phyloP scores from a whole-genome alignment of 1,284 basidiomycete genomes.

The Melampsora allii-populina region DNA sequence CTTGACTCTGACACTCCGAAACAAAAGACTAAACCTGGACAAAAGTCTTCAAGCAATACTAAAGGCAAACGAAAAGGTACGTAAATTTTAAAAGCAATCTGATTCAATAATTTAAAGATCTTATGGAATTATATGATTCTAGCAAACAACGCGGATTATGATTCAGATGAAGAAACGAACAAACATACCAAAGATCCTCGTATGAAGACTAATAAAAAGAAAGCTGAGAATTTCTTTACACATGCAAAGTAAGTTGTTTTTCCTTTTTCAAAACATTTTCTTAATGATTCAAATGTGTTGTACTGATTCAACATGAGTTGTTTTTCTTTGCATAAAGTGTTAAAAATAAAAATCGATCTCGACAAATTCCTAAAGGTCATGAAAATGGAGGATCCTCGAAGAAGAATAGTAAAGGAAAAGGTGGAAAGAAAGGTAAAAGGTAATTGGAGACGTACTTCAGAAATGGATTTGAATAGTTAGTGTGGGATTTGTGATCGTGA shows the following conservation, averaged over 20 bases:
- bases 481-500: too few relatives aligned
- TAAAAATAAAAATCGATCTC: conserved; percentile 1
- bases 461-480: too few relatives aligned
- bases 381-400: neutral
- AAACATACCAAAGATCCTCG: conserved; percentile 27
- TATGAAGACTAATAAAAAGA: conserved; percentile 42
- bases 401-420: neutral
- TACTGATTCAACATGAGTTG: neutral
- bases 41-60: conserved; percentile 1
- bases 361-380: neutral
- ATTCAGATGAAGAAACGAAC: neutral
- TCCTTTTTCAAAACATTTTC: neutral
- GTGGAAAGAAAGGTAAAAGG: neutral
- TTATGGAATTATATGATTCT: neutral
- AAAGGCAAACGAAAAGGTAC: conserved; percentile 34
- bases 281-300: neutral
- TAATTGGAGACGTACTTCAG: neutral
- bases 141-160: neutral
- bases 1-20: neutral
- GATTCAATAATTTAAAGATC: neutral
- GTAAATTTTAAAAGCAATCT: neutral
- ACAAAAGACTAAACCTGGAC: neutral
- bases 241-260: conserved; percentile 28
- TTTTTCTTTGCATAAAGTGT: neutral
- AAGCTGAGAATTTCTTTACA: conserved; percentile 42